These are phyloP conservation scores for Pyronema omphalodes DNA, from an alignment of 495 filamentous ascomycete species.

Conservation along the genomic window DNA sequence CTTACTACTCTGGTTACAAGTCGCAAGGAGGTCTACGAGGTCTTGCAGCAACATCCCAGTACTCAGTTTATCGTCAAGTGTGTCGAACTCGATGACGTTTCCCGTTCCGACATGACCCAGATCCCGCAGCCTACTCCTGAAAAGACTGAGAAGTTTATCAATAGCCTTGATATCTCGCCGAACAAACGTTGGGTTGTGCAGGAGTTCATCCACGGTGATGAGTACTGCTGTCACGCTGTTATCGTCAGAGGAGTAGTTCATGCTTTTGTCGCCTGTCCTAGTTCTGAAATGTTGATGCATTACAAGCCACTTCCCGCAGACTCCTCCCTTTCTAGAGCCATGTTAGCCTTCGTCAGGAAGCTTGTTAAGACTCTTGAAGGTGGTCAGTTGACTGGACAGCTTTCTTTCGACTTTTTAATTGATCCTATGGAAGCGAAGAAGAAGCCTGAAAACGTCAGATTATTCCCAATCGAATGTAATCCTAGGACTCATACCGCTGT, in stretches of 20 bases:
- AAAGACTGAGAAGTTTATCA: slow-evolving; percentile 37
- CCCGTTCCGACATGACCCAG: slow-evolving; percentile 18
- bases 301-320: slow-evolving; percentile 38
- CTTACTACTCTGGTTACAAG: slow-evolving; percentile 41
- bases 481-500: slow-evolving; percentile 43
- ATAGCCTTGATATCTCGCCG: slow-evolving; percentile 34
- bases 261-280: slow-evolving; percentile 45
- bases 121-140: slow-evolving; percentile 33
- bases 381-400: slow-evolving; percentile 43
- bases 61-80: slow-evolving; percentile 43
- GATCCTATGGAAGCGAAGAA: slow-evolving; percentile 20
- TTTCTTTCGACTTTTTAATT: slow-evolving; percentile 48
- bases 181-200: slow-evolving; percentile 48
- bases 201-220: slow-evolving; percentile 41
- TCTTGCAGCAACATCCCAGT: slow-evolving; percentile 26
- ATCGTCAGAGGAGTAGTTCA: slow-evolving; percentile 40
- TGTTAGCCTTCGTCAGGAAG: slow-evolving; percentile 40
- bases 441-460: neutral
- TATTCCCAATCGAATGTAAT: slow-evolving; percentile 47
- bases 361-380: slow-evolving; percentile 33
- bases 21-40: slow-evolving; percentile 32
- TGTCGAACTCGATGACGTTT: slow-evolving; percentile 32
- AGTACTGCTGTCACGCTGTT: slow-evolving; percentile 53
- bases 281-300: slow-evolving; percentile 39
- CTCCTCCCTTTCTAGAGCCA: slow-evolving; percentile 35